These are phyloP conservation scores for Xylariaceae sp. DNA, from an alignment of 2,329 filamentous ascomycete genomes.

Conservation along the genomic window DNA sequence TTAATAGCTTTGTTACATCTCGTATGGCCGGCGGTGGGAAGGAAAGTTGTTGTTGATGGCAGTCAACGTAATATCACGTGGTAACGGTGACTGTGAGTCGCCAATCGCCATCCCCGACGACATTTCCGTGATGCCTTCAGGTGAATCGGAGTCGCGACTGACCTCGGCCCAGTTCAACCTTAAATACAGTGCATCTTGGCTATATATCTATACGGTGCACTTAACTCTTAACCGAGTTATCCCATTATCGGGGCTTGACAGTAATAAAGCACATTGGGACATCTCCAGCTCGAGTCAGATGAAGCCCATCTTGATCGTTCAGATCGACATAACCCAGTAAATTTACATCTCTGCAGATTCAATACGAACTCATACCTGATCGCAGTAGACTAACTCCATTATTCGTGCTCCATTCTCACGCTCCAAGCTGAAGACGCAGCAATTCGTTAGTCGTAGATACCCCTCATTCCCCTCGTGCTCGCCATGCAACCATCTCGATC, in stretches of 20 bases:
- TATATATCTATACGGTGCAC: neutral
- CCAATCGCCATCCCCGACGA: neutral
- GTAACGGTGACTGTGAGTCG: neutral
- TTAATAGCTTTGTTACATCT: too few species aligned
- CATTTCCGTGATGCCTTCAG: neutral
- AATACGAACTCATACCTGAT: too few species aligned
- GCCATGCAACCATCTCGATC: neutral
- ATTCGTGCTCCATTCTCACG: too few species aligned
- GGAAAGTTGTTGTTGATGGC: neutral
- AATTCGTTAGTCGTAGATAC: neutral
- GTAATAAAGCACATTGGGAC: too few species aligned
- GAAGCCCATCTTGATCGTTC: too few species aligned
- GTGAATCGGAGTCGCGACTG: neutral
- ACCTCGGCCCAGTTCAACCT: neutral
- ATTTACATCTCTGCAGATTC: too few species aligned
- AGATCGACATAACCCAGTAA: too few species aligned
- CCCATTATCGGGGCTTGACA: too few species aligned
- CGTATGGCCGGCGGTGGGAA: neutral
- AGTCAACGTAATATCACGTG: neutral
- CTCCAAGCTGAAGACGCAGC: neutral
- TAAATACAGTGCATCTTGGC: neutral
- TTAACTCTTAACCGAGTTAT: too few species aligned
- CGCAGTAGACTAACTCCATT: too few species aligned
- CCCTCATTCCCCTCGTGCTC: neutral
- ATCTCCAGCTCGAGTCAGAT: too few species aligned